phyloP scores from a whole-genome alignment of 805 yeast genomes.

The Alloascoidea hylecoeti region DNA sequence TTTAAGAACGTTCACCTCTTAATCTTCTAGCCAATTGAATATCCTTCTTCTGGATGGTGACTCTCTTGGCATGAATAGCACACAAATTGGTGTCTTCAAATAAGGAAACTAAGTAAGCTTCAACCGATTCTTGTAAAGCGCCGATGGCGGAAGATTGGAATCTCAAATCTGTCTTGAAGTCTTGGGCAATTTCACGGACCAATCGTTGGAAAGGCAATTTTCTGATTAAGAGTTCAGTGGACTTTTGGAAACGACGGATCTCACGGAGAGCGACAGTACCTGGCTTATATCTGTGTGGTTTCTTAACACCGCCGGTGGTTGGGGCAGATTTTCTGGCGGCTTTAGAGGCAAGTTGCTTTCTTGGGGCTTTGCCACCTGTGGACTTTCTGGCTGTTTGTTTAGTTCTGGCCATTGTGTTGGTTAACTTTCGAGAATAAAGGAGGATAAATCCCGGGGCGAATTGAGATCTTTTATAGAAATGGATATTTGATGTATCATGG shows the following conservation, averaged over 20 bases:
- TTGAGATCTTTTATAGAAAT: too few species aligned
- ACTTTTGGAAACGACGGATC: slow-evolving; percentile 84
- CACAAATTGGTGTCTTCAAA: slow-evolving; percentile 86
- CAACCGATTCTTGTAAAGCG: slow-evolving; percentile 84
- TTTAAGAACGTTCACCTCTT: slow-evolving; percentile 78
- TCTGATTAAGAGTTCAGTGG: slow-evolving; percentile 77
- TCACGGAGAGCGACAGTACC: slow-evolving; percentile 91
- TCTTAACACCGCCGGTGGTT: slow-evolving; percentile 80
- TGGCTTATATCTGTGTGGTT: slow-evolving; percentile 90
- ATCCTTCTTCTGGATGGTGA: slow-evolving; percentile 84
- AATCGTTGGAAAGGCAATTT: slow-evolving; percentile 86
- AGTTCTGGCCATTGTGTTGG: slow-evolving; percentile 77
- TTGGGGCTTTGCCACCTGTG: slow-evolving; percentile 88
- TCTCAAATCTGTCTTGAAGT: slow-evolving; percentile 47
- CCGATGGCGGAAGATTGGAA: slow-evolving; percentile 85
- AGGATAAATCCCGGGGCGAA: too few species aligned
- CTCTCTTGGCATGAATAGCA: slow-evolving; percentile 91
- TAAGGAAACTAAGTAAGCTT: slow-evolving; percentile 75
- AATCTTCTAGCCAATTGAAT: slow-evolving; percentile 85
- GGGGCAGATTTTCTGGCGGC: slow-evolving; percentile 87
- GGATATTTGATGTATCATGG: too few species aligned
- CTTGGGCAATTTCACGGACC: slow-evolving; percentile 79
- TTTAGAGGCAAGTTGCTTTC: slow-evolving; percentile 83
- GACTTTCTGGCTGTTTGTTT: slow-evolving; percentile 85
- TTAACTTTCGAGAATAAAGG: too few species aligned